Base-by-base conservation (phyloP, 495 filamentous ascomycete genomes). In the Sordaria brevicollis region DNA sequence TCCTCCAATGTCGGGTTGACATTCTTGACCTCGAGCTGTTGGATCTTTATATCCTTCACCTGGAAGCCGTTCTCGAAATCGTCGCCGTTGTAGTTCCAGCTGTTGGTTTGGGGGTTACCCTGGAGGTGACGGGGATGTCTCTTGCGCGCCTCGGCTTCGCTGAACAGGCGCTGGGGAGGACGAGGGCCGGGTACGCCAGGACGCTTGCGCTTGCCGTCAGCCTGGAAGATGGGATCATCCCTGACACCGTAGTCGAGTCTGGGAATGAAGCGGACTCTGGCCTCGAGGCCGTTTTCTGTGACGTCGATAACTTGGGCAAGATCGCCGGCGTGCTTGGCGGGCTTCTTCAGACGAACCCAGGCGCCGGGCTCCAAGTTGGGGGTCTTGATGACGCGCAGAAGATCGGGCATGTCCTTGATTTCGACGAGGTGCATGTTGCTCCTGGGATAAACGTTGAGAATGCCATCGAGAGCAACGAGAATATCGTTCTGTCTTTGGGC, bases 361-460 rank as follows among this genome's bases (percentile, higher is more conserved):
- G 90, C 90, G 70, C 94, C 94, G 35, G 92, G 92, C 68, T 92
- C 85, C 35, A 99, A 83, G n/a, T 90, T 89, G 66, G 93, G 91
- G 1, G 89, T 93, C 81, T 96, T 97, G 35, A 86, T 87, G 35
- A 94, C 92, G 33, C 92, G 88, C n/a, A 99, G 81, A 9, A 99
- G 88, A 79, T 97, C 95, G 0, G 96, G 94, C 90, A 97, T 96
- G 79, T 99, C 96, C 78, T 94, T 94, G 74, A 98, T 92, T n/a
- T 94, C 92, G 54, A 98, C 92, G 37, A 97, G 80, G 38, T 92
- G 86, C 79, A 93, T 87, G 79, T 93, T 95, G 33, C 88, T 89
- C 65, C 92, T 85, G 19, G 92, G 91, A 76, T 97, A 99, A 34
- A 92, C 68, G 76, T 94, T 91, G 69, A 90, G 87, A 72, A 98